Conservation (phyloP, 495 filamentous ascomycete genomes). For the Staphylotrichum longicolle region DNA sequence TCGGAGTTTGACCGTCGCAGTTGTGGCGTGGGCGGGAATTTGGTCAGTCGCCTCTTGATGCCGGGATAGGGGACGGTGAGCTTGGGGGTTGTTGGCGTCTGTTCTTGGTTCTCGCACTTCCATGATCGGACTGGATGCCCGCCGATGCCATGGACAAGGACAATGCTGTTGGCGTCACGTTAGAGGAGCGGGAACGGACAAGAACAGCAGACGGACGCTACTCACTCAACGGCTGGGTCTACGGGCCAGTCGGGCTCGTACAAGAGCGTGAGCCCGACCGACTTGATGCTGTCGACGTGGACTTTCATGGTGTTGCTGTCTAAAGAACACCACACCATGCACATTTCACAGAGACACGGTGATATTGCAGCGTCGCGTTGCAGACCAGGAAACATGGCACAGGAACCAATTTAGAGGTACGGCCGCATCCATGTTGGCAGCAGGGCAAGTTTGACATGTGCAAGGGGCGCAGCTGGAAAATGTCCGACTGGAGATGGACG, state of each 20-base stretch:
- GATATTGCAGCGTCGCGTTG: neutral
- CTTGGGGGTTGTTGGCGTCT: conserved; percentile 20
- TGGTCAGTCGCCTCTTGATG: conserved; percentile 22
- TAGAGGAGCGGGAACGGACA: neutral
- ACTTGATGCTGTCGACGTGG: conserved; percentile 29
- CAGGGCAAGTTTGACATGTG: neutral
- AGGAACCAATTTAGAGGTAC: conserved; percentile 13
- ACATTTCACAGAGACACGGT: neutral
- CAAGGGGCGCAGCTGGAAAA: conserved; percentile 7
- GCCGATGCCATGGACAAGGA: conserved; percentile 40
- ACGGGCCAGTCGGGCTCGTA: conserved; percentile 38
- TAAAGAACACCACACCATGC: conserved; percentile 16
- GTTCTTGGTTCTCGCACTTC: conserved; percentile 25
- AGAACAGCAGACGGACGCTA: neutral
- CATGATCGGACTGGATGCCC: conserved; percentile 41
- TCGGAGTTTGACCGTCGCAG: conserved; percentile 30
- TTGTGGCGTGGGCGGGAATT: conserved; percentile 17
- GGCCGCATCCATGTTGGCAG: conserved; percentile 6
- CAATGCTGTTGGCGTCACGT: conserved; percentile 28
- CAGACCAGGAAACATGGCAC: conserved; percentile 6
- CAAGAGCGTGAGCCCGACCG: conserved; percentile 39
- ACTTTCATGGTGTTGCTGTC: conserved; percentile 31
- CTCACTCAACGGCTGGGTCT: conserved; percentile 37
- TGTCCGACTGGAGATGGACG: neutral
- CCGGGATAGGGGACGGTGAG: conserved; percentile 15